A percentile compares a stretch with the other conserved stretches of the same genome.
Evolutionary conservation across 169 alveolate genomes (phyloP).

Genomic region (Eimeria brunetti): DNA sequence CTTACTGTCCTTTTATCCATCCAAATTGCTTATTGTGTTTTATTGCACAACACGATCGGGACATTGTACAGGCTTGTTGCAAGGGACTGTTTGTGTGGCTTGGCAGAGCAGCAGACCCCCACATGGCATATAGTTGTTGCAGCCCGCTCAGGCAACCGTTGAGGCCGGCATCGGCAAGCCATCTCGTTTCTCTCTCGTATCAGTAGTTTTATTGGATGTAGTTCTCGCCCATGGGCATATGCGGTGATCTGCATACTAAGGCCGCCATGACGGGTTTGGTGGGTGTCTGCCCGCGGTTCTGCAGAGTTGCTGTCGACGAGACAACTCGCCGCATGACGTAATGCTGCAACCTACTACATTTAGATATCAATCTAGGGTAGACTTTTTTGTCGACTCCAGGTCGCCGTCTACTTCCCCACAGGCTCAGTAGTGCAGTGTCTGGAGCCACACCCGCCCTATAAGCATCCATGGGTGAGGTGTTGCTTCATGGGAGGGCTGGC

Average conservation of each 20-base stretch:
- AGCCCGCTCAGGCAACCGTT: constrained; percentile 28
- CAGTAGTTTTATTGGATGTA: neutral
- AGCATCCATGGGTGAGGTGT: neutral
- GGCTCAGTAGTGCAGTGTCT: constrained; percentile 1
- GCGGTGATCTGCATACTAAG: neutral
- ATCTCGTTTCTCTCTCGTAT: neutral
- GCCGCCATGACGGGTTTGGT: neutral
- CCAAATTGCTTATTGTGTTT: neutral
- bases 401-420: neutral
- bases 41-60: neutral
- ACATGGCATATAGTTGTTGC: constrained; percentile 27
- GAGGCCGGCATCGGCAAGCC: constrained; percentile 6
- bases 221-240: neutral
- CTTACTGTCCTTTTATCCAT: constrained; percentile 33
- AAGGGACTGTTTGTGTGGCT: constrained; percentile 43
- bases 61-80: constrained; percentile 36
- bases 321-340: neutral
- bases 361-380: neutral
- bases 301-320: neutral
- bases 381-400: neutral
- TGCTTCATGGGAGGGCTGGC: neutral
- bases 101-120: constrained; percentile 56
- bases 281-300: neutral
- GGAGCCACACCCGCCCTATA: neutral
- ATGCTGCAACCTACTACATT: neutral